phyloP scores from a whole-genome alignment of 2,329 filamentous ascomycete species.

The Lasiodiplodia sp. region DNA sequence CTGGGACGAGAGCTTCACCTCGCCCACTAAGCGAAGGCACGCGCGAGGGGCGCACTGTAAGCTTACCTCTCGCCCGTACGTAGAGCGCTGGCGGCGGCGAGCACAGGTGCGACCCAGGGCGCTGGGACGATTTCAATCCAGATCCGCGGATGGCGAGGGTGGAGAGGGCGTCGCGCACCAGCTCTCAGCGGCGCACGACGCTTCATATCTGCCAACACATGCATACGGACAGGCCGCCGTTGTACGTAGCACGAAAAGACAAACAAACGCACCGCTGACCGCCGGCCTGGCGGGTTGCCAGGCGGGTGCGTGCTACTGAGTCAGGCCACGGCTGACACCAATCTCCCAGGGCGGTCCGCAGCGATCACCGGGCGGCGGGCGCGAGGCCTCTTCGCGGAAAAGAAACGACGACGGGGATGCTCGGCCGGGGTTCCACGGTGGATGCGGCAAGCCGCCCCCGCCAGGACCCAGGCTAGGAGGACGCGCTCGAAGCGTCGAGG shows the following conservation, averaged over 20 bases:
- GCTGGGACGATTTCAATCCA: slow-evolving; percentile 20
- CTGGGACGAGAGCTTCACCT: not conserved
- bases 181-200: slow-evolving; percentile 6
- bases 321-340: slow-evolving; percentile 20
- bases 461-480: slow-evolving; percentile 1
- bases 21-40: not conserved
- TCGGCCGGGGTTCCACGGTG: slow-evolving; percentile 19
- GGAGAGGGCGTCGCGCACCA: slow-evolving; percentile 18
- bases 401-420: slow-evolving; percentile 16
- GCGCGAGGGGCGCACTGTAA: slow-evolving; percentile 11
- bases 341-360: slow-evolving; percentile 12
- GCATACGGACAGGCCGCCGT: slow-evolving; percentile 24
- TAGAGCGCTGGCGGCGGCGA: slow-evolving; percentile 14
- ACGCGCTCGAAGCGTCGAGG: slow-evolving; percentile 5
- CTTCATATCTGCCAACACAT: slow-evolving; percentile 20
- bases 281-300: slow-evolving; percentile 6
- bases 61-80: slow-evolving; percentile 11
- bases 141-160: slow-evolving; percentile 25
- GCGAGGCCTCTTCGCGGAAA: slow-evolving; percentile 5
- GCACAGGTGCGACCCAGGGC: slow-evolving; percentile 21
- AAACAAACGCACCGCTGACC: slow-evolving; percentile 23
- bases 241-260: slow-evolving; percentile 24
- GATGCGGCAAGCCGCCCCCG: slow-evolving; percentile 21
- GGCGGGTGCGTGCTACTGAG: slow-evolving; percentile 14
- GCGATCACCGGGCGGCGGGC: slow-evolving; percentile 6